phyloP scores from a whole-genome alignment of 805 yeast genomes.

The Kuraishia ogatae region DNA sequence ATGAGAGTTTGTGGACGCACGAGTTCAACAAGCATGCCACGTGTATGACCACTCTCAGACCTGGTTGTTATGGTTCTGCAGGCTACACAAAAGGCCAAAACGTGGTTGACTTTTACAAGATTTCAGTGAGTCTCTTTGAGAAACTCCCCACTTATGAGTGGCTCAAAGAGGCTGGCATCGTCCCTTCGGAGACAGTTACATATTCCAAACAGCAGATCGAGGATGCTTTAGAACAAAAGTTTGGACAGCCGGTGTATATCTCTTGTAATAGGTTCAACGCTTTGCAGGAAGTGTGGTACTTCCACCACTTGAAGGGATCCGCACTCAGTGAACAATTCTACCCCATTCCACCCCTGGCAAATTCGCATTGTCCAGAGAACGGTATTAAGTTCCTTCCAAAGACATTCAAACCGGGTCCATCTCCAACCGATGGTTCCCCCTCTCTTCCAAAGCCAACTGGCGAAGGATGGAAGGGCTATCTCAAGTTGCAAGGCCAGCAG shows the following conservation, averaged over 20 bases:
- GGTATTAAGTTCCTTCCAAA: conserved; percentile 76
- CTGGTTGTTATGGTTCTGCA: conserved; percentile 49
- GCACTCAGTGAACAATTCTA: conserved; percentile 55
- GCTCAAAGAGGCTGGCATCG: conserved; percentile 59
- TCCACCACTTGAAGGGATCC: conserved; percentile 67
- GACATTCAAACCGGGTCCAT: conserved; percentile 13
- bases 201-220: conserved; percentile 51
- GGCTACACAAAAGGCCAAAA: conserved; percentile 24
- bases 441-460: conserved; percentile 24
- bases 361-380: conserved; percentile 55
- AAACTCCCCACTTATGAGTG: conserved; percentile 60
- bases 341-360: conserved; percentile 49
- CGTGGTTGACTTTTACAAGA: conserved; percentile 64
- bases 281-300: conserved; percentile 72
- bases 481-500: conserved; percentile 38
- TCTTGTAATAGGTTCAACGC: conserved; percentile 48
- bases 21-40: conserved; percentile 95
- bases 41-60: conserved; percentile 74
- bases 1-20: conserved; percentile 74
- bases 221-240: conserved; percentile 39
- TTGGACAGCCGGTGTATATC: conserved; percentile 50
- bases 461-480: conserved; percentile 30
- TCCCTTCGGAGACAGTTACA: conserved; percentile 49
- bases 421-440: conserved; percentile 18
- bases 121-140: conserved; percentile 49